These are phyloP conservation scores for Nakazawaea peltata DNA, from an alignment of 805 yeast genomes.

Conservation along the genomic window DNA sequence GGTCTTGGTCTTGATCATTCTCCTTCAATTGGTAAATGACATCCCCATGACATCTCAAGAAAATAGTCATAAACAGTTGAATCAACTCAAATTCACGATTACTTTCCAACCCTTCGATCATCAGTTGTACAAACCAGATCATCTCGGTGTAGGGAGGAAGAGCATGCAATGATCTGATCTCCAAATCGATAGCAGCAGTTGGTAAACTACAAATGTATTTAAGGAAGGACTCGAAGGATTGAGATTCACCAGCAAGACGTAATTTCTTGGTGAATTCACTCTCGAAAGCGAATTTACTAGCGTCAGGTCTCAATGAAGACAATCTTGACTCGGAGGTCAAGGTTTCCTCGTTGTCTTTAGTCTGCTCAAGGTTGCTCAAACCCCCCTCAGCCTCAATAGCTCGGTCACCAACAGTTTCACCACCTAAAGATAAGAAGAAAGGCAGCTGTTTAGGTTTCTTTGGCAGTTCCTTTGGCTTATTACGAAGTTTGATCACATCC, in stretches of 20 bases:
- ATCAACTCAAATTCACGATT: slow-evolving; percentile 67
- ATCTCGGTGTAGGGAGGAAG: slow-evolving; percentile 64
- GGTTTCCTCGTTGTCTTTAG: slow-evolving; percentile 19
- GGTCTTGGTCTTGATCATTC: background rate
- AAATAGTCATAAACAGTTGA: slow-evolving; percentile 72
- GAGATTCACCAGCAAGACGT: slow-evolving; percentile 31
- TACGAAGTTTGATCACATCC: slow-evolving; percentile 78
- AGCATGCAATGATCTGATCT: slow-evolving; percentile 69
- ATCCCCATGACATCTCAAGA: slow-evolving; percentile 78
- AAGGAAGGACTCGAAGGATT: slow-evolving; percentile 44
- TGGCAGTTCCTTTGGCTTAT: slow-evolving; percentile 84
- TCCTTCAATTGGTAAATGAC: slow-evolving; percentile 33
- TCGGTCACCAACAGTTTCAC: slow-evolving; percentile 63
- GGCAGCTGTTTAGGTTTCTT: slow-evolving; percentile 76
- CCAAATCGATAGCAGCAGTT: slow-evolving; percentile 78
- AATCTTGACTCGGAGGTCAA: slow-evolving; percentile 24
- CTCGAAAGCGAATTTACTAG: slow-evolving; percentile 46
- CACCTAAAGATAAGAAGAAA: slow-evolving; percentile 68
- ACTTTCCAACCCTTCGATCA: slow-evolving; percentile 46
- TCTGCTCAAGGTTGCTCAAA: slow-evolving; percentile 13
- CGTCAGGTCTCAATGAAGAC: slow-evolving; percentile 22
- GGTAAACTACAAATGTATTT: slow-evolving; percentile 48
- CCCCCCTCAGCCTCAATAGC: slow-evolving; percentile 43
- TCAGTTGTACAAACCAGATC: slow-evolving; percentile 55
- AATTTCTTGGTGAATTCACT: slow-evolving; percentile 63